Evolutionary conservation across 176 grass and related monocot species (phyloP).

Genomic region (barley (Hordeum vulgare)): DNA sequence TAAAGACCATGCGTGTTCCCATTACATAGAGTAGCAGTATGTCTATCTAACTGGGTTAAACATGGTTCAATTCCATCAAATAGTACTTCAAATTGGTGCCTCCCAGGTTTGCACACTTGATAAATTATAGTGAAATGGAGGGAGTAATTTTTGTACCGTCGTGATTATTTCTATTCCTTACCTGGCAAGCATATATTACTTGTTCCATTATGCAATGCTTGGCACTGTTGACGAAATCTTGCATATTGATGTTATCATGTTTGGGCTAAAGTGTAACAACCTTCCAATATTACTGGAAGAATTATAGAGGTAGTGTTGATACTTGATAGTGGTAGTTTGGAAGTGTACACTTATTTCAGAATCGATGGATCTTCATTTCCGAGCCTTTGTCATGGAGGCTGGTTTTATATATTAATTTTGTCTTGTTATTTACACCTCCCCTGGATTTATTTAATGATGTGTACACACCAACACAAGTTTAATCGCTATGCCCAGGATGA

Average conservation of each 20-base stretch:
- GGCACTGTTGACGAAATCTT: not conserved
- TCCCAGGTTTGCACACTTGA: not conserved
- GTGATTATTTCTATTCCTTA: not conserved
- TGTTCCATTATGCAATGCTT: not conserved
- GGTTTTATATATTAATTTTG: not conserved
- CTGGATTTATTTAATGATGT: slow-evolving; percentile 1
- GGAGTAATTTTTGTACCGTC: not conserved
- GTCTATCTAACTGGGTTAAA: not conserved
- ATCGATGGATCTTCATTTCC: slow-evolving; percentile 1
- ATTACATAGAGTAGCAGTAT: not conserved
- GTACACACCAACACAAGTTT: slow-evolving; percentile 21
- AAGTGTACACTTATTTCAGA: not conserved
- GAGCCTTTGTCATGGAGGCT: not conserved
- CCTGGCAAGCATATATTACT: slow-evolving; percentile 12
- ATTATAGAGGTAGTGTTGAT: not conserved
- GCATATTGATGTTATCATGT: not conserved
- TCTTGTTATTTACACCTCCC: not conserved
- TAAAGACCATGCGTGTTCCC: not conserved
- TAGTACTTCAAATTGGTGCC: not conserved
- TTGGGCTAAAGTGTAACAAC: slow-evolving; percentile 1
- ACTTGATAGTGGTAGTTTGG: not conserved
- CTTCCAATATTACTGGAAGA: not conserved
- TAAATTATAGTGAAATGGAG: not conserved
- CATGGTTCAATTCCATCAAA: not conserved
- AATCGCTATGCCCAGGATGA: slow-evolving; percentile 49